Evolutionary conservation across 768 basidiomycete species (phyloP), one percentile per base, ranked within the genome.

Genomic region (Tephrocybe sp.): DNA sequence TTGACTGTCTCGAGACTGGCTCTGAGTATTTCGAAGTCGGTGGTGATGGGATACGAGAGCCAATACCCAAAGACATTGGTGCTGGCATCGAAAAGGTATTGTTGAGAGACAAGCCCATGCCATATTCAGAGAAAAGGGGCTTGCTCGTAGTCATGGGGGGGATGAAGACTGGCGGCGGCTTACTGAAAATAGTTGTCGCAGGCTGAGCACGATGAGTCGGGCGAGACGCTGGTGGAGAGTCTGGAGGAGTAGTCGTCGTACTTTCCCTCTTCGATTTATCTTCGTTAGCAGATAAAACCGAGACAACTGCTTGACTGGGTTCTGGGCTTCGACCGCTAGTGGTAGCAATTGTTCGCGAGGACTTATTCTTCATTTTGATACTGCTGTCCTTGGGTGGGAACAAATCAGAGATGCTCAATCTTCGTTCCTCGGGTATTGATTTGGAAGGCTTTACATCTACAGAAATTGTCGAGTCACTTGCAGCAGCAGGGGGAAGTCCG

Each of bases 381-480:
- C 56, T 61, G 43, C 70, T 69, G 39, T 68, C 68, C 26, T 47
- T 36, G n/a, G 63, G 56, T 5, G 72, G 69, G 54, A 74, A 75
- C n/a, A 87, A 70, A 52, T 89, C 86, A 7, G 82, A 82, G 20
- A 87, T 53, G 59, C 84, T 83, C 42, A 85, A 65, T 31, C 76
- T 76, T 30, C 67, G 66, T 26, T 69, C 63, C 22, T 42, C 33
- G 20, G 61, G 11, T n/a, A 17, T 59, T 16, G 20, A 45, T 8
- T 43, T 39, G 26, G 11, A 53, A 20, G 39, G 42, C 14, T 17
- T 16, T 30, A 13, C 32, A 16, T 41, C 35, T 8, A 17, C 19
- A 17, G 44, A 2, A 12, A 42, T 17, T 2, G 16, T n/a, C 23
- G 41, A 19, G 20, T 12, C 36, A n/a, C 26, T 35, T 11, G 23